A percentile compares a stretch with the other conserved stretches of the same genome.
These are phyloP conservation scores for Suillus weaverae DNA, from an alignment of 768 basidiomycete genomes.

Conservation along the genomic window DNA sequence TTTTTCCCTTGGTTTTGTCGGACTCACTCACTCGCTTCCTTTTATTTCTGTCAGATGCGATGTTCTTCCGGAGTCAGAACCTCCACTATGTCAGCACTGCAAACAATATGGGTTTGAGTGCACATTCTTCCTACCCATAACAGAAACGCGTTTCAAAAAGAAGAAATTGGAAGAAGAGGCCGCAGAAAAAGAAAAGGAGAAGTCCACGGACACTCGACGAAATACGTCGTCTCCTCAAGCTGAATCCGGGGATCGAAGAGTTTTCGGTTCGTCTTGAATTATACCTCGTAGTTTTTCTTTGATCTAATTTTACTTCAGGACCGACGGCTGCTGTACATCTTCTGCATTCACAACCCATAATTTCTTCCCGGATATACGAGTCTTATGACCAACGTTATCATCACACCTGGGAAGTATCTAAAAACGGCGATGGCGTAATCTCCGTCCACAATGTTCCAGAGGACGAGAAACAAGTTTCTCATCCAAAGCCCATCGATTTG, in stretches of 20 bases:
- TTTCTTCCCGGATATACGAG: constrained; percentile 85
- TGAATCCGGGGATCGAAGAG: constrained; percentile 58
- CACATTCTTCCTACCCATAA: constrained; percentile 97
- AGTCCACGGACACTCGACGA: constrained; percentile 26
- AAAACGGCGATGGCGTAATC: constrained; percentile 86
- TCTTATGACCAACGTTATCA: constrained; percentile 86
- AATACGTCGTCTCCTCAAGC: constrained; percentile 46
- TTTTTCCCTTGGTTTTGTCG: constrained; percentile 9
- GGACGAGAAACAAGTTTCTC: constrained; percentile 54
- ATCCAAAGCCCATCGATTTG: constrained; percentile 66
- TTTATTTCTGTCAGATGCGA: constrained; percentile 60
- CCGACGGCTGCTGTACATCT: constrained; percentile 86
- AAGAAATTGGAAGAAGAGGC: constrained; percentile 80
- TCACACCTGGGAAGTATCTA: constrained; percentile 83
- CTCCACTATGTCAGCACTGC: constrained; percentile 90
- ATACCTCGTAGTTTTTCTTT: constrained; percentile 12
- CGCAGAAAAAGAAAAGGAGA: constrained; percentile 39
- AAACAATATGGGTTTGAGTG: constrained; percentile 92
- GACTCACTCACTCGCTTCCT: background rate
- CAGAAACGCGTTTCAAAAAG: constrained; percentile 98
- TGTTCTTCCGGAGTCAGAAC: constrained; percentile 74
- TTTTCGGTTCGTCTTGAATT: constrained; percentile 52
- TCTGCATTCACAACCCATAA: constrained; percentile 84
- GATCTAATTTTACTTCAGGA: constrained; percentile 52
- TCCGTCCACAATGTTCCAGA: constrained; percentile 64